phyloP scores from a whole-genome alignment of 176 grass and related monocot genomes.

The Oryza meyeriana region DNA sequence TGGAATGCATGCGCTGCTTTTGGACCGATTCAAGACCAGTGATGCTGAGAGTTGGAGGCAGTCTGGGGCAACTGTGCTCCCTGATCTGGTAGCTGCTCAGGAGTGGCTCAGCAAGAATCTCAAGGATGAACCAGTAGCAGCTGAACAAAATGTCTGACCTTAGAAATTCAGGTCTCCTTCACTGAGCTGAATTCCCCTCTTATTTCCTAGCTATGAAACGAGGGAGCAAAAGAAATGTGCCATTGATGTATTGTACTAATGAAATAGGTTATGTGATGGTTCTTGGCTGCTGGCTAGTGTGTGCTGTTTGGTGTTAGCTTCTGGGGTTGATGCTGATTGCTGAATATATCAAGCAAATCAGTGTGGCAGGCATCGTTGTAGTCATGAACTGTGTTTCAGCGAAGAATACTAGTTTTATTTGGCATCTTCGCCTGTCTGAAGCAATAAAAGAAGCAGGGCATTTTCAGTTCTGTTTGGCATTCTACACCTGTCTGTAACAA shows the following conservation, averaged over 20 bases:
- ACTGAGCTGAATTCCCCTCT: background rate
- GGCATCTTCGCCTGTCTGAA: background rate
- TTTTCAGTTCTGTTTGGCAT: background rate
- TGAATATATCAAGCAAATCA: conserved; percentile 5
- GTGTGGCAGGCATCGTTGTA: background rate
- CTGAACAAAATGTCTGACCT: conserved; percentile 33
- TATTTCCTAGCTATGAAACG: background rate
- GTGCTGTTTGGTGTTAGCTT: background rate
- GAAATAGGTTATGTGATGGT: background rate
- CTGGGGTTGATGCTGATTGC: conserved; percentile 3
- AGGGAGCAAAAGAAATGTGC: conserved; percentile 9
- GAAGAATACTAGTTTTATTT: background rate
- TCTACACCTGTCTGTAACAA: background rate
- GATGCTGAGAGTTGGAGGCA: conserved; percentile 76
- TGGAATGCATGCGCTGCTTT: conserved; percentile 68
- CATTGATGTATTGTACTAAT: background rate
- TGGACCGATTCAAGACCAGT: conserved; percentile 79
- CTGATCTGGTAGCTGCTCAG: conserved; percentile 54
- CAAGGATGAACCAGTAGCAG: conserved; percentile 26
- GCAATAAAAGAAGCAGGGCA: background rate
- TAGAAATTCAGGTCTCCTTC: background rate
- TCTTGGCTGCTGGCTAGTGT: background rate
- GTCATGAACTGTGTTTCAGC: conserved; percentile 5
- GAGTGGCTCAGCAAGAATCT: conserved; percentile 62
- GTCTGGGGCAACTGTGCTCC: conserved; percentile 62